Percentiles rank a stretch among this genome's conserved stretches.
These are phyloP conservation scores for Myriangium duriaei DNA, from an alignment of 2,329 filamentous ascomycete genomes.

Conservation along the genomic window DNA sequence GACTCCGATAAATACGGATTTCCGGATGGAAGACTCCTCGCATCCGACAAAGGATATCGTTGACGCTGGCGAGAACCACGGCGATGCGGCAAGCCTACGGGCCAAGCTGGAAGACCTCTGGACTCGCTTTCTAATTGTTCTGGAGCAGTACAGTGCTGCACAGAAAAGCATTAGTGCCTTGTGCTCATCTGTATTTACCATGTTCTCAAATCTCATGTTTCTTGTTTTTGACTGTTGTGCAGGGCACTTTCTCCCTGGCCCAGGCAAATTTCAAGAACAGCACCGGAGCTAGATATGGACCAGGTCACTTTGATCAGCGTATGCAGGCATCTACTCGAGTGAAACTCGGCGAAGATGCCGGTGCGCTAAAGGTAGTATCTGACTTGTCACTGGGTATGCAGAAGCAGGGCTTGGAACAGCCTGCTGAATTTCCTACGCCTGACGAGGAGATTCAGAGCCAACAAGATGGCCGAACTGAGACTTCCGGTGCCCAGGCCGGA, in stretches of 20 bases:
- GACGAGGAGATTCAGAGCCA: neutral
- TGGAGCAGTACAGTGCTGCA: conserved; percentile 55
- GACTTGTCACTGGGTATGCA: conserved; percentile 16
- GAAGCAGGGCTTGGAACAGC: neutral
- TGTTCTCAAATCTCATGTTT: too few relatives aligned
- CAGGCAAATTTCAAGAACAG: conserved; percentile 63
- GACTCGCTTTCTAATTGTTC: conserved; percentile 50
- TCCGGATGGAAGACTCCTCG: too few relatives aligned
- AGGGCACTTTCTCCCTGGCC: conserved; percentile 45
- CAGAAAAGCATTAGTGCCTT: conserved; percentile 41
- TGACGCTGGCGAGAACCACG: too few relatives aligned
- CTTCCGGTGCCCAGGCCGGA: conserved; percentile 11
- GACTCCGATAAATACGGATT: too few relatives aligned
- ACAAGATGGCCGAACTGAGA: conserved; percentile 3
- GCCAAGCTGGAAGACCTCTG: conserved; percentile 53
- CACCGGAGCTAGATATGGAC: conserved; percentile 51
- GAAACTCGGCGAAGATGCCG: neutral
- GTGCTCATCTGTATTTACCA: conserved; percentile 39
- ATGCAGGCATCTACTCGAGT: conserved; percentile 45
- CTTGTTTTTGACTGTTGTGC: neutral
- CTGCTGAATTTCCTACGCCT: too few relatives aligned
- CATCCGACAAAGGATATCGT: too few relatives aligned
- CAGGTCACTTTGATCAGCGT: conserved; percentile 59
- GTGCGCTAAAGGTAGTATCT: neutral
- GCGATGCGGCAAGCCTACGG: too few relatives aligned